These are phyloP conservation scores for Trichophyton verrucosum DNA, from an alignment of 2,329 filamentous ascomycete species.

Conservation along the genomic window DNA sequence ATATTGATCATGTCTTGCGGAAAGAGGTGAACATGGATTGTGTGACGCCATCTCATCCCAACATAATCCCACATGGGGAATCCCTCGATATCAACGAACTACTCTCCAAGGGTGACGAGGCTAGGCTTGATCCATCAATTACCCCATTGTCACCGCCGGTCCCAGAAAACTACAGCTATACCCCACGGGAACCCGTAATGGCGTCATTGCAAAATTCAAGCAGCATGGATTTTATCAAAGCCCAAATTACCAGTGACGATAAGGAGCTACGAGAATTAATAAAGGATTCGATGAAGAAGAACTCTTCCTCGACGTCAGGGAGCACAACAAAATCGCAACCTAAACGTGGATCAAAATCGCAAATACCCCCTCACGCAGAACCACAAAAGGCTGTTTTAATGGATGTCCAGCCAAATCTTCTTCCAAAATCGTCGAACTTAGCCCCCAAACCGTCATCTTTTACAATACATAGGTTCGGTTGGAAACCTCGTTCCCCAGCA, in stretches of 20 bases:
- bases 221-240: conserved; percentile 57
- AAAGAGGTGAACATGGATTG: conserved; percentile 99
- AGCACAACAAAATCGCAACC: neutral
- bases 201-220: conserved; percentile 46
- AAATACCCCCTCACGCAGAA: conserved; percentile 24
- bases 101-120: conserved; percentile 56
- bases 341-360: neutral
- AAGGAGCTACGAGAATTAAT: conserved; percentile 62
- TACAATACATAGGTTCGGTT: conserved; percentile 8
- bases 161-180: conserved; percentile 54
- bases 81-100: conserved; percentile 71
- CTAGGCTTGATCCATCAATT: conserved; percentile 55
- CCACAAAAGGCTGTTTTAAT: conserved; percentile 35
- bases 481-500: conserved; percentile 10
- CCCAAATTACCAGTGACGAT: conserved; percentile 68
- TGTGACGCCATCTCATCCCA: conserved; percentile 72
- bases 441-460: conserved; percentile 7
- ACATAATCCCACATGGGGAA: conserved; percentile 71
- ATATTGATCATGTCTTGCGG: conserved; percentile 87
- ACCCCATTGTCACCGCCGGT: conserved; percentile 46
- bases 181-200: conserved; percentile 67
- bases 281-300: conserved; percentile 42
- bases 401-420: conserved; percentile 30
- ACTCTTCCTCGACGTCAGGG: conserved; percentile 13
- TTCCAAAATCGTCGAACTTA: conserved; percentile 12